phyloP scores from a whole-genome alignment of 106 monocot species.

The Acorus calamus region DNA sequence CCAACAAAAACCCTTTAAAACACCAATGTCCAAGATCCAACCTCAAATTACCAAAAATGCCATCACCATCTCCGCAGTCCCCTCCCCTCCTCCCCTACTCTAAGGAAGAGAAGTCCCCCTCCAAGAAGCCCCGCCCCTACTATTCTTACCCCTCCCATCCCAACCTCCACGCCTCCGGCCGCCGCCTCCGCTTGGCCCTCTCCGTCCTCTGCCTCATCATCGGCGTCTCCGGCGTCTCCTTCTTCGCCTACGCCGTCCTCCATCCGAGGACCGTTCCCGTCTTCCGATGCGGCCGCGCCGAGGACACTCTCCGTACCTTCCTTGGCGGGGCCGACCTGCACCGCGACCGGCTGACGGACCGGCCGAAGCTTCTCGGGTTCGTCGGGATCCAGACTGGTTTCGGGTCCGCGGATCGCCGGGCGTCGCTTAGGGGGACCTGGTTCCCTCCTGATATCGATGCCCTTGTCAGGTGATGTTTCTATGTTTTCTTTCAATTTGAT shows the following conservation, averaged over 20 bases:
- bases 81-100: background rate
- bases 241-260: constrained; percentile 25
- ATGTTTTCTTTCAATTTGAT: background rate
- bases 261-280: constrained; percentile 36
- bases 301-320: constrained; percentile 59
- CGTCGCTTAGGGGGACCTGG: constrained; percentile 63
- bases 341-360: background rate
- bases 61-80: too few relatives aligned
- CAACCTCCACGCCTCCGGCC: constrained; percentile 2
- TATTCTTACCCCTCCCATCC: constrained; percentile 6
- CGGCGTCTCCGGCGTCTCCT: constrained; percentile 22
- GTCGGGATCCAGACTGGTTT: constrained; percentile 69
- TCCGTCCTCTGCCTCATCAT: constrained; percentile 27
- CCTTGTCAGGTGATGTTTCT: constrained; percentile 34
- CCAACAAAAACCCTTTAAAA: too few relatives aligned
- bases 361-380: constrained; percentile 65
- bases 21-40: too few relatives aligned
- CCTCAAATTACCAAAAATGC: too few relatives aligned
- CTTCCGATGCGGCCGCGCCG: constrained; percentile 66
- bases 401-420: constrained; percentile 40
- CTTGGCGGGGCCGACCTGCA: constrained; percentile 3
- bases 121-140: background rate
- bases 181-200: constrained; percentile 13
- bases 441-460: constrained; percentile 60
- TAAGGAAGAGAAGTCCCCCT: constrained; percentile 12